Evolutionary conservation across 2,329 filamentous ascomycete genomes (phyloP).

Genomic region (Venturiaceae sp.): DNA sequence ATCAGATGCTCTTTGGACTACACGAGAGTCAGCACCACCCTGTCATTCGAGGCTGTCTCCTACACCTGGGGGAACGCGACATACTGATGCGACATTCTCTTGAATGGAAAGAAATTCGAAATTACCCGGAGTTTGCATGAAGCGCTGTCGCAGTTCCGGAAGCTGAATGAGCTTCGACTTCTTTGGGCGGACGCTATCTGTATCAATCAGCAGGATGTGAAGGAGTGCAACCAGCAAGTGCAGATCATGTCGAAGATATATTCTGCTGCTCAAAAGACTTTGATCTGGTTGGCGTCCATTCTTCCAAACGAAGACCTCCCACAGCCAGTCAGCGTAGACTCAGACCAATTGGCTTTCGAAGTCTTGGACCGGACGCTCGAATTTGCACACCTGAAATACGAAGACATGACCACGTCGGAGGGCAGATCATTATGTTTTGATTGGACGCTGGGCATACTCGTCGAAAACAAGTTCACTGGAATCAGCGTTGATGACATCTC

Average conservation of each 20-base stretch:
- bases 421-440: no score
- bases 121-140: conserved; percentile 1
- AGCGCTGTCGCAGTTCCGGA: conserved; percentile 3
- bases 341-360: no score
- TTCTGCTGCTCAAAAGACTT: not conserved
- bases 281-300: conserved; percentile 6
- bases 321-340: no score
- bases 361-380: no score
- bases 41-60: not conserved
- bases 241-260: conserved; percentile 7
- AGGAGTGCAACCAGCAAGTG: conserved; percentile 8
- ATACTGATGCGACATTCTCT: not conserved
- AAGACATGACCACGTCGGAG: no score
- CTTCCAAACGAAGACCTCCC: no score
- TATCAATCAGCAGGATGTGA: conserved; percentile 7
- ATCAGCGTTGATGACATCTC: no score
- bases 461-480: no score
- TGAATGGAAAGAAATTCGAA: not conserved
- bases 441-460: no score
- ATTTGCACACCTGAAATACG: no score
- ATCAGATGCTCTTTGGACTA: not conserved
- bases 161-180: not conserved
- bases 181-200: conserved; percentile 10
- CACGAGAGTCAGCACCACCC: not conserved
- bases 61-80: not conserved